A percentile compares a stretch with the other conserved stretches of the same genome.
These are phyloP conservation scores for Saraca asoca DNA, from an alignment of 331 rosid species.

Conservation along the genomic window DNA sequence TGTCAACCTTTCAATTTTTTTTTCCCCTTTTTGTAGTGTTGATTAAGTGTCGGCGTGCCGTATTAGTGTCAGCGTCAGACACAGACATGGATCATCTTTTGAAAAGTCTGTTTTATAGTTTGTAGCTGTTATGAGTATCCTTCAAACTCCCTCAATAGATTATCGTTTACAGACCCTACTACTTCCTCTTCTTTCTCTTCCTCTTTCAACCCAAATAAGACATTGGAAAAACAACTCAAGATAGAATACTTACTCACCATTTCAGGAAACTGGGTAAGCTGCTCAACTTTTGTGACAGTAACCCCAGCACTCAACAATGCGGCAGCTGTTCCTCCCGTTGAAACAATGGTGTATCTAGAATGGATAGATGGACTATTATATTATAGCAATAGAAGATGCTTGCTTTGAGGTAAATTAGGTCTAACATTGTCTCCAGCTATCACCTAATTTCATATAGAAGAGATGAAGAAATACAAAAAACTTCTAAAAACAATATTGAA, in stretches of 20 bases:
- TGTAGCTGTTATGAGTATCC: too few relatives aligned
- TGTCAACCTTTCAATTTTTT: too few relatives aligned
- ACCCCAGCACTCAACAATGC: conserved; percentile 81
- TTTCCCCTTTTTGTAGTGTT: too few relatives aligned
- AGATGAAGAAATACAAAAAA: background rate
- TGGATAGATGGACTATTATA: conserved; percentile 20
- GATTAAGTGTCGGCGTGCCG: too few relatives aligned
- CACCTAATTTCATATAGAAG: too few relatives aligned
- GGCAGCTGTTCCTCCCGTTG: conserved; percentile 95
- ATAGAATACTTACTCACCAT: conserved; percentile 49
- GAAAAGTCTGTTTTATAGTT: too few relatives aligned
- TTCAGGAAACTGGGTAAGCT: conserved; percentile 84
- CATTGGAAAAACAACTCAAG: conserved; percentile 21
- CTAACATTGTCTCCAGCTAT: too few relatives aligned
- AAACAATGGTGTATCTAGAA: conserved; percentile 77
- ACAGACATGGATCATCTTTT: too few relatives aligned
- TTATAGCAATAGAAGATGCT: conserved; percentile 14
- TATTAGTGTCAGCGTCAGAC: too few relatives aligned
- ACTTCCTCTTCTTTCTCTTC: background rate
- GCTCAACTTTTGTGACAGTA: conserved; percentile 83
- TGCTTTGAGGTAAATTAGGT: background rate
- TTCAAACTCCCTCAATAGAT: too few relatives aligned
- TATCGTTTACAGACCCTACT: too few relatives aligned
- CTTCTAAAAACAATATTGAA: conserved; percentile 5
- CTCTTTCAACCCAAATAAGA: background rate